phyloP scores from a whole-genome alignment of 1,139 yeast genomes.

The Blastobotrys ciferrii region DNA sequence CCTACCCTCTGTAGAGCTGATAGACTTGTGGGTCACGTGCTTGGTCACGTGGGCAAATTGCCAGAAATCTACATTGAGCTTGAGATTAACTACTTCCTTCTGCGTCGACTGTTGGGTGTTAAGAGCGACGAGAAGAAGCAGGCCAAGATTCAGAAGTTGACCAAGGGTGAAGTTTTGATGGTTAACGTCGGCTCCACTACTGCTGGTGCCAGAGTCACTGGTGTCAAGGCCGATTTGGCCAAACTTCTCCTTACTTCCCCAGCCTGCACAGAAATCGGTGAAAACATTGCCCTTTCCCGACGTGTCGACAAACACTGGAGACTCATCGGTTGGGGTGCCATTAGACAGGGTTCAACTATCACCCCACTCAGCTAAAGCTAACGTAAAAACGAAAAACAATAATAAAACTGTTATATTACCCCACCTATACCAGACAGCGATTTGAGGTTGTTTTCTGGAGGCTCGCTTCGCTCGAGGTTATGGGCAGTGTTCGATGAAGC shows the following conservation, averaged over 20 bases:
- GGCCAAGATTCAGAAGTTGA: conserved; percentile 93
- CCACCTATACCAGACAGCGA: not conserved
- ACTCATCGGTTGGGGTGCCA: conserved; percentile 99
- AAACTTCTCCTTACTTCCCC: conserved; percentile 95
- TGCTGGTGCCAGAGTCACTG: conserved; percentile 97
- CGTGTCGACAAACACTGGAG: conserved; percentile 99
- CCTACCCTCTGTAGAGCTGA: conserved; percentile 99
- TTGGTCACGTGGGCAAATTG: conserved; percentile 93
- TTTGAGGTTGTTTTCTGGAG: no score
- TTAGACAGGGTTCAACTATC: conserved; percentile 71
- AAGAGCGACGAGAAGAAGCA: conserved; percentile 97
- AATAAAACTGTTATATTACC: not conserved
- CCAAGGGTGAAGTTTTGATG: conserved; percentile 94
- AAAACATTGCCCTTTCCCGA: conserved; percentile 97
- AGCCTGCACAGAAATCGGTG: conserved; percentile 97
- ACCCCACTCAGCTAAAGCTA: conserved; percentile 6
- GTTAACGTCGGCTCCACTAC: conserved; percentile 99
- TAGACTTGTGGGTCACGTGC: conserved; percentile 98
- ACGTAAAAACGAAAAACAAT: conserved; percentile 4
- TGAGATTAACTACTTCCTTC: conserved; percentile 93
- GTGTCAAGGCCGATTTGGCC: conserved; percentile 99
- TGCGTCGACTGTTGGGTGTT: conserved; percentile 96
- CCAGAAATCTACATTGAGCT: conserved; percentile 97
- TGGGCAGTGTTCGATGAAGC: no score
- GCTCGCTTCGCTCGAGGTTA: no score